Evolutionary conservation across 345 rosid species (phyloP), one percentile per base, ranked within the genome.

Genomic region (Citrus australasica): DNA sequence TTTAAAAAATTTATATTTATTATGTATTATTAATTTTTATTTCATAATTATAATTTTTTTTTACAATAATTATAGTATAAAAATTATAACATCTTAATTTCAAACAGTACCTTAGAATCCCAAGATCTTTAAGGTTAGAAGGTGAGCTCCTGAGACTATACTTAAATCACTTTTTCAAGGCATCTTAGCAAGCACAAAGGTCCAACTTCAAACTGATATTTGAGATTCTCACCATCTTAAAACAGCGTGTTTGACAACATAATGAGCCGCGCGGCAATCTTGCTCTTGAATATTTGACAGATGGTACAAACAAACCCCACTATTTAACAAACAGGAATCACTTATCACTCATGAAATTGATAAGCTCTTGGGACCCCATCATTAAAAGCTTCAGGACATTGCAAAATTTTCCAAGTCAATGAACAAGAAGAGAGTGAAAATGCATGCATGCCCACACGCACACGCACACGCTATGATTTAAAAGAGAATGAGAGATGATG

Each of bases 221-320:
- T 11, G 56, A 76, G 80, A 68, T 68, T 58, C 71, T 67, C 67
- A 76, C 17, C 0, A 67, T 72, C 59, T 32, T 28, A 67, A 16
- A 46, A 46, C 51, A 46, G 51, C 51, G 0, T 69, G 53, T 69
- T 69, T 67, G 32, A 66, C 33, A 13, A 33, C 67, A 65, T 22
- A 16, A 59, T 42, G 30, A 74, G 61, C 55, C 69, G 32, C 73
- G 53, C 24, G 51, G 27, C 74, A 48, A 53, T 42, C 65, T 68
- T 74, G 38, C 25, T 27, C 28, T 37, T 71, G 46, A 67, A 80
- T 61, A 60, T 6, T 75, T 67, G 70, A 78, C 71, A 75, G 74
- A 51, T 16, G 51, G n/a, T 38, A 33, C 56, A 70, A 48, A 74
- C 81, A 28, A 24, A 40, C 19, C 72, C 83, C 76, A 84, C 71